Conservation (phyloP, 2,329 filamentous ascomycete genomes). For the Monascus ruber region DNA sequence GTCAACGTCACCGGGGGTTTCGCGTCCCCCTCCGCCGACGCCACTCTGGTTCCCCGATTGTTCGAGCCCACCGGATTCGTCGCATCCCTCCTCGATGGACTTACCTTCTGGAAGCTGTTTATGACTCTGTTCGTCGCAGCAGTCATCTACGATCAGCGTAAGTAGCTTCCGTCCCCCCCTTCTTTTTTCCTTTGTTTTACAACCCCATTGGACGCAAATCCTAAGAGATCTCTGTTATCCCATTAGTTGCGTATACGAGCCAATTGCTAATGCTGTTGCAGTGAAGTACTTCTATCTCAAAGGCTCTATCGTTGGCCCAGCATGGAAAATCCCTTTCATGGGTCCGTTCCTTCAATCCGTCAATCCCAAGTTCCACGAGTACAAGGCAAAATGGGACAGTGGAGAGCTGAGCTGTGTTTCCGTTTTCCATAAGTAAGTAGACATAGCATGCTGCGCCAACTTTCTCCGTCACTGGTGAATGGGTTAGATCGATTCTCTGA, state of each 20-base stretch:
- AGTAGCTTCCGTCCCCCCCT: slow-evolving; percentile 25
- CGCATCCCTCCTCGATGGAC: slow-evolving; percentile 46
- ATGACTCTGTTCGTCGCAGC: slow-evolving; percentile 59
- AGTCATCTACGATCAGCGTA: slow-evolving; percentile 84
- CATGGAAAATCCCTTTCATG: slow-evolving; percentile 73
- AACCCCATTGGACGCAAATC: no score
- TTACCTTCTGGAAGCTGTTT: slow-evolving; percentile 54
- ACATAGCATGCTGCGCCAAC: background rate
- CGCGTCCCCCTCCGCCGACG: slow-evolving; percentile 56
- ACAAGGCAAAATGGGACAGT: slow-evolving; percentile 84
- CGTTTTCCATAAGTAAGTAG: slow-evolving; percentile 88
- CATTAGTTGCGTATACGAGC: background rate
- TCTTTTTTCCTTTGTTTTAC: background rate
- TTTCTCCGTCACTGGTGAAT: background rate
- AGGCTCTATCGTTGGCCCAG: slow-evolving; percentile 62
- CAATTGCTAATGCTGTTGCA: slow-evolving; percentile 22
- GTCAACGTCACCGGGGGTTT: slow-evolving; percentile 54
- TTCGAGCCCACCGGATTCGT: slow-evolving; percentile 34
- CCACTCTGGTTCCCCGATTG: slow-evolving; percentile 47
- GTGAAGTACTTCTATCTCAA: slow-evolving; percentile 66
- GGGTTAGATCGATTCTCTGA: background rate
- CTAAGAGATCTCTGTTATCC: no score
- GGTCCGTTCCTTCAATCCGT: slow-evolving; percentile 92
- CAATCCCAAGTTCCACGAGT: slow-evolving; percentile 82
- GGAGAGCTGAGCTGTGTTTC: slow-evolving; percentile 92